A percentile compares a stretch with the other conserved stretches of the same genome.
Conservation (phyloP, 441 rosid genomes). For the Omphalea diandra region DNA sequence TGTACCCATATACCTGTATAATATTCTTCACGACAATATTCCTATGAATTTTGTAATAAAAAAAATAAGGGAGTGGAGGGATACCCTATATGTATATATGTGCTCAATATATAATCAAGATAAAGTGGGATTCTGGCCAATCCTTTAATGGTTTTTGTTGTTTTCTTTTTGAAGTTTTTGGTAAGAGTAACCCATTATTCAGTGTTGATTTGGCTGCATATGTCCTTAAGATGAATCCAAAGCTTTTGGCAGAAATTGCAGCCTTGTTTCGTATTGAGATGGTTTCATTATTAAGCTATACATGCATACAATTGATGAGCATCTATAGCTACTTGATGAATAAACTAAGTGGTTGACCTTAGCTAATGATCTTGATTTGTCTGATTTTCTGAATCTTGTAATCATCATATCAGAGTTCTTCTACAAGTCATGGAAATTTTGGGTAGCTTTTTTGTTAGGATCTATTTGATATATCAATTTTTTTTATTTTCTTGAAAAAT, state of each 20-base stretch:
- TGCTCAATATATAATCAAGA: not conserved
- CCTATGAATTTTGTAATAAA: not conserved
- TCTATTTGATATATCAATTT: too few relatives aligned
- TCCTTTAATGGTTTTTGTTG: slow-evolving; percentile 8
- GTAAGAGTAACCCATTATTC: not conserved
- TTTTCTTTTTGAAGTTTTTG: not conserved
- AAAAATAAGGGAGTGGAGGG: too few relatives aligned
- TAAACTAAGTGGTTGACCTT: slow-evolving; percentile 4
- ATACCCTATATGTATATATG: too few relatives aligned
- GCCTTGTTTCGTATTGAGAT: not conserved
- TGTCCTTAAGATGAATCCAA: not conserved
- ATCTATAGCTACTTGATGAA: not conserved
- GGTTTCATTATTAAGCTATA: not conserved
- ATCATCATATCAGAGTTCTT: slow-evolving; percentile 8
- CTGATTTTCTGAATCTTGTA: not conserved
- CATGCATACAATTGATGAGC: not conserved
- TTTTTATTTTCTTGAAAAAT: not conserved
- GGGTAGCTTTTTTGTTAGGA: not conserved
- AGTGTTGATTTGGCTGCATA: slow-evolving; percentile 3
- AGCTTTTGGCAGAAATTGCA: not conserved
- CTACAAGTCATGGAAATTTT: not conserved
- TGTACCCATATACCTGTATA: too few relatives aligned
- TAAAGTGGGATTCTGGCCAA: not conserved
- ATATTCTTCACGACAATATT: too few relatives aligned
- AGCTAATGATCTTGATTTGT: not conserved